phyloP scores from a whole-genome alignment of 2,329 filamentous ascomycete genomes.

The Phyllosticta ampelicida region DNA sequence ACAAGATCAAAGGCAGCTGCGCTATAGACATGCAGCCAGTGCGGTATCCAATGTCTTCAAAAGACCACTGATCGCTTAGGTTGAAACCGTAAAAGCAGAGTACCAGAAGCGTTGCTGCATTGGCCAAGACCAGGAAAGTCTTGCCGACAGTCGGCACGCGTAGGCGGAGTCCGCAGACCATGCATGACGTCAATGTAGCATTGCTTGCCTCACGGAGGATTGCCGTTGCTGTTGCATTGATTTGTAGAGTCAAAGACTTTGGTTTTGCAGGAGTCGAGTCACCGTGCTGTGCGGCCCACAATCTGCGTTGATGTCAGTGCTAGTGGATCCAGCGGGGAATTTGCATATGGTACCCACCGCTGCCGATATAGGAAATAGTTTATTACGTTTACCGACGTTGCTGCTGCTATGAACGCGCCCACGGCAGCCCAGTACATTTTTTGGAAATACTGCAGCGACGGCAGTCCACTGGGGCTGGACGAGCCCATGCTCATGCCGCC shows the following conservation, averaged over 20 bases:
- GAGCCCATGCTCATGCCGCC: conserved; percentile 5
- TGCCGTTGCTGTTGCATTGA: conserved; percentile 44
- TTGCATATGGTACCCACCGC: conserved; percentile 29
- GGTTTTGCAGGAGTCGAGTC: conserved; percentile 42
- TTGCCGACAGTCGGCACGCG: conserved; percentile 31
- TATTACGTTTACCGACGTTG: conserved; percentile 34
- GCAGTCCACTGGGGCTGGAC: conserved; percentile 33
- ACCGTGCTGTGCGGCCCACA: conserved; percentile 32
- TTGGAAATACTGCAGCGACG: conserved; percentile 37
- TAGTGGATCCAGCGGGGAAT: background rate
- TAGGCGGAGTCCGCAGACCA: conserved; percentile 24
- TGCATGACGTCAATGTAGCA: conserved; percentile 30
- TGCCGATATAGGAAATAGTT: conserved; percentile 41
- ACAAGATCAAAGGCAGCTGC: conserved; percentile 46
- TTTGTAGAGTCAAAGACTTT: conserved; percentile 35
- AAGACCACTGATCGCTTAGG: conserved; percentile 37
- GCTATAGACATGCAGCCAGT: conserved; percentile 43
- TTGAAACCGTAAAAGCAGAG: conserved; percentile 47
- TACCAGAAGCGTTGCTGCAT: conserved; percentile 41
- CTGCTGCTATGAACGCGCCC: conserved; percentile 34
- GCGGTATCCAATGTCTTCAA: conserved; percentile 47
- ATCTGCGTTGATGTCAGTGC: conserved; percentile 22
- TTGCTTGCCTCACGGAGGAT: conserved; percentile 44
- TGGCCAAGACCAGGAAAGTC: conserved; percentile 31
- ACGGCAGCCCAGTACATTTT: conserved; percentile 45